Evolutionary conservation across 306 rosid species (phyloP).

Genomic region (Coriaria nepalensis): DNA sequence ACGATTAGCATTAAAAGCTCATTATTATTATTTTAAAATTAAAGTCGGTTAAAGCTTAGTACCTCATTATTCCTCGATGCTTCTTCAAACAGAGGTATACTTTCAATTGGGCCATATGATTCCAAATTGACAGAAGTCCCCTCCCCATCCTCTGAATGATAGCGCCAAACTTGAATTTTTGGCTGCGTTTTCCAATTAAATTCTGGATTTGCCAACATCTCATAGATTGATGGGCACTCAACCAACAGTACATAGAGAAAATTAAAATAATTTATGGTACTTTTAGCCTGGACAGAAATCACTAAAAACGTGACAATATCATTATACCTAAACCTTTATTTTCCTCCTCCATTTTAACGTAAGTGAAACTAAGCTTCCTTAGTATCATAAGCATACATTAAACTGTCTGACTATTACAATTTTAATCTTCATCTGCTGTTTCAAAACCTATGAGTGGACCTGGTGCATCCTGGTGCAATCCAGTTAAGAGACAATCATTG

Average conservation of each 20-base stretch:
- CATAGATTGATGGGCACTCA: slow-evolving; percentile 91
- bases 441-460: not conserved
- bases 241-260: slow-evolving; percentile 42
- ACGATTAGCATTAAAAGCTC: no score
- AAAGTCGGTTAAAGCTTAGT: slow-evolving; percentile 5
- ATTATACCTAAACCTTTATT: no score
- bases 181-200: slow-evolving; percentile 67
- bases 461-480: slow-evolving; percentile 80
- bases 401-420: no score
- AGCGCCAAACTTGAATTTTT: slow-evolving; percentile 72
- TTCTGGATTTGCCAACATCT: slow-evolving; percentile 77
- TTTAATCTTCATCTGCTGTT: no score
- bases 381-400: no score
- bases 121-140: slow-evolving; percentile 39
- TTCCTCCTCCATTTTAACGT: no score
- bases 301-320: no score
- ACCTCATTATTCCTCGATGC: slow-evolving; percentile 78
- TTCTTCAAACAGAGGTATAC: slow-evolving; percentile 46
- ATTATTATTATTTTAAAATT: no score
- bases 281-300: not conserved
- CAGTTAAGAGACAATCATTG: slow-evolving; percentile 80
- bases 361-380: no score
- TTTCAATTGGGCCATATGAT: slow-evolving; percentile 44
- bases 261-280: slow-evolving; percentile 10
- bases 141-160: slow-evolving; percentile 38